phyloP scores from a whole-genome alignment of 768 basidiomycete genomes.

The Leucocoprinus sp. region DNA sequence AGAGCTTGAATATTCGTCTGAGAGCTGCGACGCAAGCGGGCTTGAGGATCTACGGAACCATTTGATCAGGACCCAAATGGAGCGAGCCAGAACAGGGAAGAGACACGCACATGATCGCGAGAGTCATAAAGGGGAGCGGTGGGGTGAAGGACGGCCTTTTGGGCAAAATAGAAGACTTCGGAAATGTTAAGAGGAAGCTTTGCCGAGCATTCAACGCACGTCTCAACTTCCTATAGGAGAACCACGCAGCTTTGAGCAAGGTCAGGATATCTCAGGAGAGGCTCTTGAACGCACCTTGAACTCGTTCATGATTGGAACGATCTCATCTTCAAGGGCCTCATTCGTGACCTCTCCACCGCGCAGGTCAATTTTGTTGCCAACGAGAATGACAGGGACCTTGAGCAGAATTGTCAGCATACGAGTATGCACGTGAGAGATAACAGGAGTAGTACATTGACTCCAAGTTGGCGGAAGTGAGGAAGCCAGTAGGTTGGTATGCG shows the following conservation, averaged over 20 bases:
- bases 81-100: conserved; percentile 5
- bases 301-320: conserved; percentile 95
- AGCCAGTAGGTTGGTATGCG: conserved; percentile 98
- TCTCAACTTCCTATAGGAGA: conserved; percentile 95
- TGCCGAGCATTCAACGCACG: conserved; percentile 96
- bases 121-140: conserved; percentile 97
- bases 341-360: conserved; percentile 91
- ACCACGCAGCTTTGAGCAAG: conserved; percentile 8
- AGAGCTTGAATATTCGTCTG: conserved; percentile 91
- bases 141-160: conserved; percentile 95
- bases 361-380: conserved; percentile 97
- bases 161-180: conserved; percentile 97
- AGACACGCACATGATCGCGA: conserved; percentile 70
- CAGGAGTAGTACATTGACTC: conserved; percentile 73
- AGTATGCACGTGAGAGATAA: neutral
- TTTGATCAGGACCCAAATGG: no score
- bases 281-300: conserved; percentile 80
- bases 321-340: conserved; percentile 89
- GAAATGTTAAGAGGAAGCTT: conserved; percentile 86
- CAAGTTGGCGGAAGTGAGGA: conserved; percentile 88
- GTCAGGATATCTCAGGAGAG: neutral
- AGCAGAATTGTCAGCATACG: conserved; percentile 7
- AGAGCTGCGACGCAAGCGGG: conserved; percentile 85
- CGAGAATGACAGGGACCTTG: conserved; percentile 88
- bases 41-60: conserved; percentile 73